A percentile compares a stretch with the other conserved stretches of the same genome.
These are phyloP conservation scores for Ogataea dorogensis DNA, from an alignment of 805 yeast species.

Conservation along the genomic window DNA sequence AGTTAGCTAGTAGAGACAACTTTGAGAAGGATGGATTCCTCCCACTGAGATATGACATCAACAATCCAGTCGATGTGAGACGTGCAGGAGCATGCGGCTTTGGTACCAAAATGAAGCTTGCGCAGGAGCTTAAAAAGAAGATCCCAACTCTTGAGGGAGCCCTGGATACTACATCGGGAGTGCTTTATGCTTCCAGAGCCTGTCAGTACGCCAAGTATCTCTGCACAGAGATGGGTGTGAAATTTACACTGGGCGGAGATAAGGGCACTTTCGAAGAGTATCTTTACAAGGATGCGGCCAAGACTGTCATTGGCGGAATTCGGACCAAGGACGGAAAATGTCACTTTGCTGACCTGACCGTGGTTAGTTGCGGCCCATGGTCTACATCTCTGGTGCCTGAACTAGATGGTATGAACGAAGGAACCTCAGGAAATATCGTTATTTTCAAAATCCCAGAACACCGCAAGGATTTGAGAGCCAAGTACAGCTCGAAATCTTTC, in stretches of 20 bases:
- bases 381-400: slow-evolving; percentile 32
- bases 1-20: slow-evolving; percentile 22
- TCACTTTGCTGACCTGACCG: slow-evolving; percentile 27
- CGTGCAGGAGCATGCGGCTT: slow-evolving; percentile 34
- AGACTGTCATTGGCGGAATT: slow-evolving; percentile 29
- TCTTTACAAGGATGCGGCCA: slow-evolving; percentile 17
- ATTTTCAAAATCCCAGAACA: slow-evolving; percentile 36
- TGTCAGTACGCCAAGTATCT: slow-evolving; percentile 31
- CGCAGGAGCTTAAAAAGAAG: slow-evolving; percentile 16
- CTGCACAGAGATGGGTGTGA: slow-evolving; percentile 33
- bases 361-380: slow-evolving; percentile 36
- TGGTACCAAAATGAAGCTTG: slow-evolving; percentile 26
- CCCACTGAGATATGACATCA: slow-evolving; percentile 32
- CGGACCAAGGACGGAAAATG: slow-evolving; percentile 28
- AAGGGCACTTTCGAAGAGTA: slow-evolving; percentile 29
- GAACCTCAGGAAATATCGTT: slow-evolving; percentile 37
- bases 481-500: slow-evolving; percentile 34
- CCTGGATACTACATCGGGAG: slow-evolving; percentile 35
- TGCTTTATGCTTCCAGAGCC: slow-evolving; percentile 37
- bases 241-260: slow-evolving; percentile 33
- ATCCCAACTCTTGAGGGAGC: slow-evolving; percentile 23
- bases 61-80: slow-evolving; percentile 28
- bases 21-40: slow-evolving; percentile 30
- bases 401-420: slow-evolving; percentile 38
- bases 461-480: slow-evolving; percentile 33